phyloP scores from a whole-genome alignment of 2,329 filamentous ascomycete species.

The Stenocarpella maydis region DNA sequence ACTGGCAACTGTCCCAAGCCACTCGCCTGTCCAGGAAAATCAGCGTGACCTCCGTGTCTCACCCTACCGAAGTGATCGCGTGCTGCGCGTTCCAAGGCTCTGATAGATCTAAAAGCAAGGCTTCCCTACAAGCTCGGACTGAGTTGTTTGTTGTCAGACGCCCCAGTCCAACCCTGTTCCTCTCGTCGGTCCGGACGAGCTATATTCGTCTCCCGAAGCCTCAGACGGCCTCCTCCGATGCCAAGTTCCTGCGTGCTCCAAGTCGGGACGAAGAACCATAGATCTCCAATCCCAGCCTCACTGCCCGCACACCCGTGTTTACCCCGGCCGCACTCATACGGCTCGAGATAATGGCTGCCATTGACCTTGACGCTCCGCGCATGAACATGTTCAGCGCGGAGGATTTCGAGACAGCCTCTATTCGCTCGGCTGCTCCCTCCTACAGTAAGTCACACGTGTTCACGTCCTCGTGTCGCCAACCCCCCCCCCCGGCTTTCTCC shows the following conservation, averaged over 20 bases:
- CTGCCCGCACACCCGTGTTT: not conserved
- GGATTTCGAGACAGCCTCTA: conserved; percentile 73
- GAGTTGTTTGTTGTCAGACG: conserved; percentile 17
- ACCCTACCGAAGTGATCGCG: conserved; percentile 30
- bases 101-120: conserved; percentile 28
- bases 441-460: conserved; percentile 59
- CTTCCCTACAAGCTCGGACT: conserved; percentile 20
- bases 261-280: not conserved
- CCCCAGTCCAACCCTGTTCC: not conserved
- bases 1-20: conserved; percentile 11
- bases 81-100: conserved; percentile 29
- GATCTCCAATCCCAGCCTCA: conserved; percentile 11
- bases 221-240: not conserved
- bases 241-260: conserved; percentile 16
- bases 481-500: not conserved
- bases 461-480: too few species aligned
- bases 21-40: conserved; percentile 15
- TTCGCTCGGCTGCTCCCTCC: conserved; percentile 73
- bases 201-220: not conserved
- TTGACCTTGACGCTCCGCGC: conserved; percentile 29
- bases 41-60: conserved; percentile 32
- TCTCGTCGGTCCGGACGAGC: not conserved
- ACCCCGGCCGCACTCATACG: conserved; percentile 7
- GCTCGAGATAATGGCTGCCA: conserved; percentile 25
- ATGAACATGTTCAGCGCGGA: conserved; percentile 47